Evolutionary conservation across 257 asterid genomes (phyloP).

Genomic region (Gentiana macrophylla): DNA sequence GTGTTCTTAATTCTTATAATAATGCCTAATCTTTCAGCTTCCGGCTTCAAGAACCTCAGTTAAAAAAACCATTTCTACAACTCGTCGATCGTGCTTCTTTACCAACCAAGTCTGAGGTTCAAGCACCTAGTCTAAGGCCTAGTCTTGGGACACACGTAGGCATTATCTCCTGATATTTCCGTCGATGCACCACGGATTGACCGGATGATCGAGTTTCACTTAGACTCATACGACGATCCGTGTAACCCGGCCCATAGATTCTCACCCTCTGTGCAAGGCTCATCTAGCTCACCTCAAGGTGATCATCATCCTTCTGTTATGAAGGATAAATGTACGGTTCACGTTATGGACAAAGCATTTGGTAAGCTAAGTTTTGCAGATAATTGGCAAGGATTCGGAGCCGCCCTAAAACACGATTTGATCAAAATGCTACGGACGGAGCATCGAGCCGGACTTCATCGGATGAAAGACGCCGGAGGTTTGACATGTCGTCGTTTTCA

Average conservation of each 20-base stretch:
- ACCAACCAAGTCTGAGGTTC: conserved; percentile 30
- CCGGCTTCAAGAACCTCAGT: conserved; percentile 39
- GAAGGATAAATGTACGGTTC: conserved; percentile 68
- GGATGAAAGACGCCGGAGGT: conserved; percentile 52
- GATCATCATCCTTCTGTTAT: conserved; percentile 42
- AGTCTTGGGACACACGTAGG: conserved; percentile 31
- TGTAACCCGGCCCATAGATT: conserved; percentile 27
- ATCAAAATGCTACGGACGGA: conserved; percentile 87
- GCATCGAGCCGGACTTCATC: conserved; percentile 84
- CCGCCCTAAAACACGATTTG: conserved; percentile 21
- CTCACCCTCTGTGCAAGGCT: conserved; percentile 44
- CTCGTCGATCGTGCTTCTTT: conserved; percentile 55
- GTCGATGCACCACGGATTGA: conserved; percentile 76
- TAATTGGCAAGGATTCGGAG: conserved; percentile 43
- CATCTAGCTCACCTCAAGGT: conserved; percentile 50
- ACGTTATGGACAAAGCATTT: conserved; percentile 43
- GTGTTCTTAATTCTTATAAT: no score
- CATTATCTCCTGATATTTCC: conserved; percentile 61
- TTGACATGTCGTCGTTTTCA: conserved; percentile 69
- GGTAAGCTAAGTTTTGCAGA: conserved; percentile 35
- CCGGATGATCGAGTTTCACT: conserved; percentile 68
- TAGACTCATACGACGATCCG: conserved; percentile 48
- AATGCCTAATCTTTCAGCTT: conserved; percentile 27
- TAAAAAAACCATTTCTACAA: conserved; percentile 40
- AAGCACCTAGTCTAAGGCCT: conserved; percentile 27